Evolutionary conservation across 2,329 filamentous ascomycete species (phyloP), one percentile per base, ranked within the genome.

Genomic region (Pleomassaria siparia): DNA sequence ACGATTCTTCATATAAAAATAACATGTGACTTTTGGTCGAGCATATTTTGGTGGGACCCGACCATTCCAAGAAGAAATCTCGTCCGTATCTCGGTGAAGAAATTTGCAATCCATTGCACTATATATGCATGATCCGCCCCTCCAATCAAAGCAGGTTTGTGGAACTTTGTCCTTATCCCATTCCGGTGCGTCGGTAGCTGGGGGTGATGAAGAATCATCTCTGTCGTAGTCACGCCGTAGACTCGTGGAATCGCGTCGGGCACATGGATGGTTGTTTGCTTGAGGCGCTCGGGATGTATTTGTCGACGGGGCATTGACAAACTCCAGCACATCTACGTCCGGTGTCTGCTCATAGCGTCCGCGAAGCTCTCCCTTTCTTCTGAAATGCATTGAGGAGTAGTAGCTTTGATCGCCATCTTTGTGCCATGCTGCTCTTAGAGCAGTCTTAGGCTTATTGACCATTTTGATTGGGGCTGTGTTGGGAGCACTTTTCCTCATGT

Each of bases 131-230:
- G 49, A 53, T 1, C 43, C 49, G 35, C 57, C 60, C 13, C 62
- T 59, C 60, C 62, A 70, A 1, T 61, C 44, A 36, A 50, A 56
- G 29, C 68, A 71, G 5, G 60, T 59, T 29, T 60, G n/a, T 10
- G 59, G 66, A 12, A 64, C 41, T 54, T 71, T 71, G 7, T 51
- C 37, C 4, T 24, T 7, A 40, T 66, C 63, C 53, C 58, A 65
- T 8, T 53, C 39, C 26, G 46, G 50, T 44, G 13, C 9, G 2
- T 22, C 24, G 18, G n/a, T n/a, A n/a, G 35, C 12, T n/a, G 35
- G 18, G 13, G 7, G 13, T 37, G 4, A 20, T 22, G 42, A 16
- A 29, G 22, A 26, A 16, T 43, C 39, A 7, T 47, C 36, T 13
- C 16, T 22, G 10, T 55, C 25, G 12, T 43, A 32, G 8, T 48